Base-by-base conservation (phyloP, 805 yeast genomes). In the Saccharomycopsis microspora region DNA sequence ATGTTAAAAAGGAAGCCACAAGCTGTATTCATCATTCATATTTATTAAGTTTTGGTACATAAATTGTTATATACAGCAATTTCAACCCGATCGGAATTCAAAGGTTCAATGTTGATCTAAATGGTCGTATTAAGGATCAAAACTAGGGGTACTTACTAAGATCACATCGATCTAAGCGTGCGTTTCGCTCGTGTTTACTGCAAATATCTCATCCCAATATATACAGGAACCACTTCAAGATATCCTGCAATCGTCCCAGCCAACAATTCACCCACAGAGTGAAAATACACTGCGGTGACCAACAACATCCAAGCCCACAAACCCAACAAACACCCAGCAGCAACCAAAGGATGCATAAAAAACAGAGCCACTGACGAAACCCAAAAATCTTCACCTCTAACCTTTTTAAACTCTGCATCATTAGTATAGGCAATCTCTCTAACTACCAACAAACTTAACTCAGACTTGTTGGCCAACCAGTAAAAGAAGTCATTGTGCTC, bases 281-380 rank as follows among this genome's bases (percentile, higher is more conserved):
- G 98, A 74, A 88, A 90, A 59, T 85, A 83, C 10, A 84, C 70
- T 49, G 84, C 74, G 1, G 98, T 90, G 72, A 85, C 77, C 33
- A 89, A 64, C 39, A 89, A 70, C 93, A 88, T 87, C 77, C 86
- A 85, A 71, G 82, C 72, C 94, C 96, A 89, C 42, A 86, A 59
- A 1, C 54, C 48, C 32, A 72, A 56, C 27, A 79, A 57, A 0
- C 54, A 59, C 1, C 67, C 31, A 4, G 72, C 45, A 5, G 62
- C 42, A 5, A 60, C 38, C 5, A 58, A 48, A 4, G 70, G 62
- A 44, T 61, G 56, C 7, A 53, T 45, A 30, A 47, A 42, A 5
- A 54, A 34, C 41, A 8, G 36, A 11, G 39, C 38, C 34, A 44
- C 38, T 10, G n/a, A 19, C 11, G 44, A 39, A 38, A 49, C 27